Conservation (phyloP, 306 rosid species). For the Vigna unguiculata region DNA sequence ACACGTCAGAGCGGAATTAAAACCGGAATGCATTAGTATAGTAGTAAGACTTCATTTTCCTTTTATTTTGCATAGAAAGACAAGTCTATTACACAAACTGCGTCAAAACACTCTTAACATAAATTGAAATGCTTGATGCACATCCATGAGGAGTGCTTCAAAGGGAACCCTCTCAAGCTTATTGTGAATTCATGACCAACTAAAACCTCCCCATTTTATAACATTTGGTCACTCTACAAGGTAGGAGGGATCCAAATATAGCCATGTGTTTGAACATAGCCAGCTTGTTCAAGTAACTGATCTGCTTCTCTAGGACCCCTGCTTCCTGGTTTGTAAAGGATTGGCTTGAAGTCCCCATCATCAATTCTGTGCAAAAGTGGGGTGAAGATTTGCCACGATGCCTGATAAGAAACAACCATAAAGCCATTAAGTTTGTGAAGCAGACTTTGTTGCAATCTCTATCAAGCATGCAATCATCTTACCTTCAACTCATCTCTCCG, state of each 20-base stretch:
- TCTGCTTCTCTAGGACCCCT: conserved; percentile 87
- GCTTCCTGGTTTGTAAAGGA: conserved; percentile 75
- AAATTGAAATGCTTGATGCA: conserved; percentile 13
- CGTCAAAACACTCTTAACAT: background rate
- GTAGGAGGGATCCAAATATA: conserved; percentile 94
- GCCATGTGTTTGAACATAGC: conserved; percentile 85
- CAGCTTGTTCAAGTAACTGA: conserved; percentile 64
- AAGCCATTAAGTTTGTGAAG: conserved; percentile 23
- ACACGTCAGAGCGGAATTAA: background rate
- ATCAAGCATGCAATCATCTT: conserved; percentile 30
- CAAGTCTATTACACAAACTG: conserved; percentile 15
- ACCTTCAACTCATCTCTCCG: conserved; percentile 92
- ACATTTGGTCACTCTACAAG: conserved; percentile 44
- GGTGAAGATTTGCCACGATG: conserved; percentile 92
- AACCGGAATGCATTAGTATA: background rate
- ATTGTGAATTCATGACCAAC: conserved; percentile 5
- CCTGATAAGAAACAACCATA: conserved; percentile 53
- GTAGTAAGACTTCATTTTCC: conserved; percentile 4
- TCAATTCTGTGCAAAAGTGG: conserved; percentile 88
- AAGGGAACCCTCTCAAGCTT: conserved; percentile 39
- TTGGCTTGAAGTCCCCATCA: conserved; percentile 60
- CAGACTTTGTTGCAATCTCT: background rate
- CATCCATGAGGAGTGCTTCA: conserved; percentile 17
- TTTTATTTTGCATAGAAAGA: conserved; percentile 19
- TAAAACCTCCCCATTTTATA: background rate